These are phyloP conservation scores for Cercophora sp. DNA, from an alignment of 495 filamentous ascomycete genomes.

Conservation along the genomic window DNA sequence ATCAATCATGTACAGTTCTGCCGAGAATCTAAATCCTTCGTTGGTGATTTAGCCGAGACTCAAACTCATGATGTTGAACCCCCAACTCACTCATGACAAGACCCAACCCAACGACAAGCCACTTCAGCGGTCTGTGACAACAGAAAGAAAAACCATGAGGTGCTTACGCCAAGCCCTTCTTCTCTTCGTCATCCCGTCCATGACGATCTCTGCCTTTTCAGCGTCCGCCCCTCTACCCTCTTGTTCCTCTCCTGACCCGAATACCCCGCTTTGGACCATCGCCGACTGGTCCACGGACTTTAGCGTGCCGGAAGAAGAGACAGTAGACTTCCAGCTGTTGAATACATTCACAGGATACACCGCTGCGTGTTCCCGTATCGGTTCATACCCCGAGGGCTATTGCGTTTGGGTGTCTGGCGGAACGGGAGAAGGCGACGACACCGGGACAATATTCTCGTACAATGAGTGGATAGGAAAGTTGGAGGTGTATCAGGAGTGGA, in stretches of 20 bases:
- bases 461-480: conserved; percentile 9
- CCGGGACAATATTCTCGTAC: conserved; percentile 6
- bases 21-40: too few relatives aligned
- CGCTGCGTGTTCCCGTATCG: conserved; percentile 7
- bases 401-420: conserved; percentile 1
- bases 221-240: not conserved
- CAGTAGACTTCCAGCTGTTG: conserved; percentile 9
- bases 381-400: conserved; percentile 8
- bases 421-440: conserved; percentile 2
- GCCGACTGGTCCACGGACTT: conserved; percentile 12
- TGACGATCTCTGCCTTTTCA: not conserved
- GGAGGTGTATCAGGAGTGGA: conserved; percentile 13
- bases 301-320: conserved; percentile 6
- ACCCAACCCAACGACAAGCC: too few relatives aligned
- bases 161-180: not conserved
- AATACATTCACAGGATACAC: conserved; percentile 10
- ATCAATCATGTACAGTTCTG: too few relatives aligned
- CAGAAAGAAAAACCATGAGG: too few relatives aligned
- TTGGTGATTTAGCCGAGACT: too few relatives aligned
- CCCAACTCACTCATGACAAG: too few relatives aligned
- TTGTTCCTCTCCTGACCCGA: not conserved
- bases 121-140: too few relatives aligned
- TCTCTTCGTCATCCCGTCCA: not conserved
- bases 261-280: conserved; percentile 12
- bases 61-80: too few relatives aligned